Base-by-base conservation (phyloP, 108 stramenopile genomes). In the Skeletonema menzelii region DNA sequence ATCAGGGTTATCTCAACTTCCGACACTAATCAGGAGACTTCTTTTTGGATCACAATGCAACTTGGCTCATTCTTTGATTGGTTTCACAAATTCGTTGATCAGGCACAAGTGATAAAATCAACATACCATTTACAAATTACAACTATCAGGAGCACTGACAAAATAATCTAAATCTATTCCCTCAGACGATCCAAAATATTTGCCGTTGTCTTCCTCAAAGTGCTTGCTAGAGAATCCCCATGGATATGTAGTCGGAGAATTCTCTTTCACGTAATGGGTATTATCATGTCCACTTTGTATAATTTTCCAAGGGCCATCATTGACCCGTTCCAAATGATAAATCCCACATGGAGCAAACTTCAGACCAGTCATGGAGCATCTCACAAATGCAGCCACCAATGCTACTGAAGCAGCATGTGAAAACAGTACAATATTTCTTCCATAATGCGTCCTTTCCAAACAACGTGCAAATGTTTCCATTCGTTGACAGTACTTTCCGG, bases 271-370 rank as follows among this genome's bases (percentile, higher is more conserved):
- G 69, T 79, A 47, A 14, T 11, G 24, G 12, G 56, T 49, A 75
- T 79, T 79, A 32, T 62, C 49, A 20, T 49, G 60, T 22, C 79
- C 79, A 63, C 42, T 58, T 6, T 32, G 26, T 3, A 72, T 27
- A 49, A 79, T 28, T 44, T 42, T 60, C 79, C 79, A 79, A 28
- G 35, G 49, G 1, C 47, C 73, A 17, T 63, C 63, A 56, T 75
- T 58, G 20, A 57, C 31, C 0, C 73, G 59, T 22, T 58, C 53
- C 67, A 79, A 20, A 5, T 64, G 37, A 63, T 70, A 79, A 10
- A 79, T 27, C 1, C 79, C 79, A 63, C 79, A 79, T 1, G 79
- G 74, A 28, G 79, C 79, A 58, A 79, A 79, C 24, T 75, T 79
- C 30, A 79, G 42, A 35, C 22, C 37, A 10, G 32, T 55, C 74